phyloP scores from a whole-genome alignment of 140 eudicot species.

The Oenanthe javanica region DNA sequence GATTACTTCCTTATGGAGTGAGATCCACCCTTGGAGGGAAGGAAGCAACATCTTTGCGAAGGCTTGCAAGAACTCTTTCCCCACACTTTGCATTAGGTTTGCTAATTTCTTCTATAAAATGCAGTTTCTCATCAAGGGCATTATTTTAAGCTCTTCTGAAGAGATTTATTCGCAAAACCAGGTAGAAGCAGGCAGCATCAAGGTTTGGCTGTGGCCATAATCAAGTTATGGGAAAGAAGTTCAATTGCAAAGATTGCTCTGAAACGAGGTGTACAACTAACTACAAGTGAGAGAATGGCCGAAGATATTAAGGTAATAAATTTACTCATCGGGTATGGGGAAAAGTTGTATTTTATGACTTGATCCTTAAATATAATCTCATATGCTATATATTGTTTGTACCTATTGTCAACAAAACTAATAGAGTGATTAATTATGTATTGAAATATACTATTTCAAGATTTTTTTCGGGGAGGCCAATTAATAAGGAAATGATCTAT shows the following conservation, averaged over 20 bases:
- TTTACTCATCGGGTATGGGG: not conserved
- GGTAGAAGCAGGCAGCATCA: conserved; percentile 95
- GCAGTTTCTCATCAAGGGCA: not conserved
- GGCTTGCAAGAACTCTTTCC: conserved; percentile 79
- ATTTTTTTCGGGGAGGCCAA: not conserved
- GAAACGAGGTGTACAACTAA: conserved; percentile 89
- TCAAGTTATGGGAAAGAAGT: conserved; percentile 83
- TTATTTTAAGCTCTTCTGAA: not conserved
- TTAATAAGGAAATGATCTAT: not conserved
- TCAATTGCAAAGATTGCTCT: conserved; percentile 73
- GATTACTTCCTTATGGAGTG: conserved; percentile 83
- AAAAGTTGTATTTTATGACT: not conserved
- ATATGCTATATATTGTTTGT: not conserved
- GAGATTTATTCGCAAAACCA: conserved; percentile 23
- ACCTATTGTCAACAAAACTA: not conserved
- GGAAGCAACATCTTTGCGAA: conserved; percentile 74
- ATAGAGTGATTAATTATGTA: not conserved
- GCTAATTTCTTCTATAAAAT: conserved; percentile 5
- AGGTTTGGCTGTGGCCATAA: conserved; percentile 82
- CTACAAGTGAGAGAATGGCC: conserved; percentile 94
- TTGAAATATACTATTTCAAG: not conserved
- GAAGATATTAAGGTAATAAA: conserved; percentile 82
- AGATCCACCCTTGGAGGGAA: conserved; percentile 45
- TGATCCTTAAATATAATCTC: not conserved
- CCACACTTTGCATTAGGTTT: conserved; percentile 96